Conservation (phyloP, 768 basidiomycete genomes). For the Crassisporium funariophilum region DNA sequence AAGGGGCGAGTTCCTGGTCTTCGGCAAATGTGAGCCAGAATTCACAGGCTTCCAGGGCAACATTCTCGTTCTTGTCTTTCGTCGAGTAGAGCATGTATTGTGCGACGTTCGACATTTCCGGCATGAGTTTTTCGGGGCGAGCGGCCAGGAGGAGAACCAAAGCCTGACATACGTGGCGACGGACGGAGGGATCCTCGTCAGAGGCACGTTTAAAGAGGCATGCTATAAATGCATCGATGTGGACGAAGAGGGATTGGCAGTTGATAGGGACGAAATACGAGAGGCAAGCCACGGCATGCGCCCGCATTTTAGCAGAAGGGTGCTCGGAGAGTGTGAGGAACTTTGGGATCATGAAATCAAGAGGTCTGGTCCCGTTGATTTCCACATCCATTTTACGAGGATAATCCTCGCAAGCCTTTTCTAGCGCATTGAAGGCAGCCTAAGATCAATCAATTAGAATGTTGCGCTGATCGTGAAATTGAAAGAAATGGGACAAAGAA, state of each 20-base stretch:
- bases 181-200: slow-evolving; percentile 91
- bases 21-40: slow-evolving; percentile 99
- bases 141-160: slow-evolving; percentile 91
- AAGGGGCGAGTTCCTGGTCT: slow-evolving; percentile 82
- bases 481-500: slow-evolving; percentile 11
- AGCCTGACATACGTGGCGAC: slow-evolving; percentile 94
- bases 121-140: slow-evolving; percentile 94
- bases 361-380: slow-evolving; percentile 87
- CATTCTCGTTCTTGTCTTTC: slow-evolving; percentile 95
- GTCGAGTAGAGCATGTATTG: slow-evolving; percentile 99
- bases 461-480: too few relatives aligned
- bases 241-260: slow-evolving; percentile 83
- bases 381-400: slow-evolving; percentile 94
- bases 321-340: slow-evolving; percentile 90
- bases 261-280: slow-evolving; percentile 91
- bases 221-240: slow-evolving; percentile 93
- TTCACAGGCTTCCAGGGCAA: slow-evolving; percentile 97
- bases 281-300: slow-evolving; percentile 91
- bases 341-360: slow-evolving; percentile 96
- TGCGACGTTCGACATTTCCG: slow-evolving; percentile 92
- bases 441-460: too few relatives aligned
- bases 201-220: slow-evolving; percentile 94
- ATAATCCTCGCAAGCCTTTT: slow-evolving; percentile 96
- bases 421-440: slow-evolving; percentile 93
- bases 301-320: slow-evolving; percentile 83